Conservation (phyloP, 345 rosid species). For the Raphanus sativus region DNA sequence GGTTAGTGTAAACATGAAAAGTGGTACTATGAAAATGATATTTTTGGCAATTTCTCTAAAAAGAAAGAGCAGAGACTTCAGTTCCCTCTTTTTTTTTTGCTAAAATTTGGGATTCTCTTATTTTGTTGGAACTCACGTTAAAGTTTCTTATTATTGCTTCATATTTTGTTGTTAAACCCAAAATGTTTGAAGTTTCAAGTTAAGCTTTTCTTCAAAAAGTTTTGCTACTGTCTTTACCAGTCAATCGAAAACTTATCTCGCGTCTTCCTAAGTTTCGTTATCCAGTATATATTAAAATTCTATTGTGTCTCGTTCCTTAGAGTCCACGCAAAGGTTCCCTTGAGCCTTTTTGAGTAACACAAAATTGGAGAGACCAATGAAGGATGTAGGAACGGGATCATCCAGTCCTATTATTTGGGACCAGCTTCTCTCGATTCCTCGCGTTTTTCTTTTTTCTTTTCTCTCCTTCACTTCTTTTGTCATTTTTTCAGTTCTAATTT, state of each 20-base stretch:
- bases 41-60: no score
- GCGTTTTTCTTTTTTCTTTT: neutral
- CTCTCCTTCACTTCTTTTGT: neutral
- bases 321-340: slow-evolving; percentile 54
- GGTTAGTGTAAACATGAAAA: no score
- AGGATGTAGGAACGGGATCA: slow-evolving; percentile 48
- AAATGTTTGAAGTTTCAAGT: neutral
- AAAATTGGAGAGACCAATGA: slow-evolving; percentile 30
- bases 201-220: neutral
- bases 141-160: neutral
- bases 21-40: no score
- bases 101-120: no score
- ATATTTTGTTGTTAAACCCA: neutral
- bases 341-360: slow-evolving; percentile 42
- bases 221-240: neutral
- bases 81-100: neutral
- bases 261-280: neutral
- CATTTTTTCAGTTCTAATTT: neutral
- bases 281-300: neutral
- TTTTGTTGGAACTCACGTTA: neutral
- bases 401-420: slow-evolving; percentile 50
- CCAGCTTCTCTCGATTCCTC: slow-evolving; percentile 39
- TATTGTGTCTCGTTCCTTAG: slow-evolving; percentile 38
- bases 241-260: neutral
- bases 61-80: neutral